These are phyloP conservation scores for Periconia macrospinosa DNA, from an alignment of 2,329 filamentous ascomycete genomes.

Conservation along the genomic window DNA sequence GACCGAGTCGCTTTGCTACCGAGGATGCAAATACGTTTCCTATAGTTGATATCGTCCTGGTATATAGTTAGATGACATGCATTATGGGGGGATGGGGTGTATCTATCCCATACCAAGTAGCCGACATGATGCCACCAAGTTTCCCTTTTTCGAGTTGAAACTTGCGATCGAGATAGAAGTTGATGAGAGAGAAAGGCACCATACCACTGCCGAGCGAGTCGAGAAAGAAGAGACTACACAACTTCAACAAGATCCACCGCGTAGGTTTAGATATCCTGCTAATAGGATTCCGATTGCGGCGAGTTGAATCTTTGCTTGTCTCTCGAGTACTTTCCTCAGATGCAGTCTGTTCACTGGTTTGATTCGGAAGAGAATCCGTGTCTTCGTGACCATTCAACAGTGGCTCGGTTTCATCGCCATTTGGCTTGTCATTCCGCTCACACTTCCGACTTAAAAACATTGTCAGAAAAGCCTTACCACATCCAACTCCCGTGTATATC, in stretches of 20 bases:
- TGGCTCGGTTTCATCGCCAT: slow-evolving; percentile 24
- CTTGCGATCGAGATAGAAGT: slow-evolving; percentile 62
- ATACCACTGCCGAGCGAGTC: slow-evolving; percentile 73
- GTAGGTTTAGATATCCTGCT: slow-evolving; percentile 62
- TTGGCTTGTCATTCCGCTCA: slow-evolving; percentile 26
- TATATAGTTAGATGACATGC: not conserved
- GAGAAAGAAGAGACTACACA: slow-evolving; percentile 69
- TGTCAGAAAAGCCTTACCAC: slow-evolving; percentile 42
- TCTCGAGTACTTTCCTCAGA: slow-evolving; percentile 3
- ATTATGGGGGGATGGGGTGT: not conserved
- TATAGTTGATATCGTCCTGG: slow-evolving; percentile 33
- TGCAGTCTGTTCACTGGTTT: slow-evolving; percentile 4
- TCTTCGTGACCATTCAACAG: slow-evolving; percentile 19
- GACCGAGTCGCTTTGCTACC: slow-evolving; percentile 65
- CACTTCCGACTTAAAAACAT: slow-evolving; percentile 44
- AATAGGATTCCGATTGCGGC: slow-evolving; percentile 36
- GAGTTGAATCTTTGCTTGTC: slow-evolving; percentile 13
- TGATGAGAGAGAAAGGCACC: slow-evolving; percentile 52
- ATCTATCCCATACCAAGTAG: slow-evolving; percentile 36
- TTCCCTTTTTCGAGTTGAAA: slow-evolving; percentile 56
- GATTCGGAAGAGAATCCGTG: not conserved
- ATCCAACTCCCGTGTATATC: slow-evolving; percentile 46
- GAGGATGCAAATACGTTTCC: slow-evolving; percentile 36
- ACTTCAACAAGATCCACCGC: slow-evolving; percentile 57
- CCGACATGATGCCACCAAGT: slow-evolving; percentile 58